phyloP scores from a whole-genome alignment of 1,284 basidiomycete species.

The Flammula alnicola region DNA sequence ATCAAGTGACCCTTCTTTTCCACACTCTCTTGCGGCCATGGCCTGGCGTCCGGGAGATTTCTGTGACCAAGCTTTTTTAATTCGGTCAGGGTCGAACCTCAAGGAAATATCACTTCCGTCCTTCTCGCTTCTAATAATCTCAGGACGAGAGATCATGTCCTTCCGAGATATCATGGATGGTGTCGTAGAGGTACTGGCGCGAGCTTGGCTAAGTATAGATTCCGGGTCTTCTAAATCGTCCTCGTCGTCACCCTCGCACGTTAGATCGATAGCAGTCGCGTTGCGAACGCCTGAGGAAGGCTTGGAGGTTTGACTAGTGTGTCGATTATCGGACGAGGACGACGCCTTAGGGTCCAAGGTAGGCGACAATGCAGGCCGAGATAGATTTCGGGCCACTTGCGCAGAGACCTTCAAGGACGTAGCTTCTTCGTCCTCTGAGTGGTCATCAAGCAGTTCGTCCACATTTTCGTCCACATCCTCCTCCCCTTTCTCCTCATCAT shows the following conservation, averaged over 20 bases:
- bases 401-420: no score
- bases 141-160: conserved; percentile 34
- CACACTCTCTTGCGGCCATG: not conserved
- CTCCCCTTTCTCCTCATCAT: not conserved
- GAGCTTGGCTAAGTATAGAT: conserved; percentile 26
- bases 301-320: no score
- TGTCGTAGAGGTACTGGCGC: conserved; percentile 21
- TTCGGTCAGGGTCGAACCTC: conserved; percentile 48
- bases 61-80: conserved; percentile 43
- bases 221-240: conserved; percentile 25
- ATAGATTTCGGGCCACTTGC: no score
- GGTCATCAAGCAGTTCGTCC: no score
- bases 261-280: no score
- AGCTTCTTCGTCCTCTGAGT: no score
- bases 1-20: not conserved
- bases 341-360: no score
- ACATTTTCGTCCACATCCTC: conserved; percentile 21
- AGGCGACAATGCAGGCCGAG: no score
- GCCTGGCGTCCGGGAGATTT: conserved; percentile 2
- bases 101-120: conserved; percentile 44
- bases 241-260: conserved; percentile 22
- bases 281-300: no score
- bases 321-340: no score
- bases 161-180: conserved; percentile 19
- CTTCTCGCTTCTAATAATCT: conserved; percentile 50